Percentiles rank a stretch among this genome's conserved stretches.
Evolutionary conservation across 2,329 filamentous ascomycete genomes (phyloP).

Genomic region (Gnomoniopsis smithogilvyi): DNA sequence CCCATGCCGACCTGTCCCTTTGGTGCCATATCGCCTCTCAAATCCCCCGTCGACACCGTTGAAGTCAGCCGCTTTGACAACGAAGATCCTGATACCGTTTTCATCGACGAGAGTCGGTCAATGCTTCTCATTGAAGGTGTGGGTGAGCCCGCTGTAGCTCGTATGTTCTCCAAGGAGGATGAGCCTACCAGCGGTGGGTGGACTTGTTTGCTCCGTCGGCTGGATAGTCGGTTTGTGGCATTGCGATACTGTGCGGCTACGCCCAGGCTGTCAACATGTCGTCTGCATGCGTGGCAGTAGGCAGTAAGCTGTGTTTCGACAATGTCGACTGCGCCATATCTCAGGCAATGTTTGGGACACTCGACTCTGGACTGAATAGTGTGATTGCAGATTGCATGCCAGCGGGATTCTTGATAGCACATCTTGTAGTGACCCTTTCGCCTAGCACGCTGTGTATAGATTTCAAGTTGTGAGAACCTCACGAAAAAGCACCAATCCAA

Average conservation of each 20-base stretch:
- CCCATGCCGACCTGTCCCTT: neutral
- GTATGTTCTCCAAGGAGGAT: neutral
- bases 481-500: neutral
- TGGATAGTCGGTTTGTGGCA: neutral
- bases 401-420: conserved; percentile 15
- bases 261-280: conserved; percentile 12
- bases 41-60: neutral
- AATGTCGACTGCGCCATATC: conserved; percentile 6
- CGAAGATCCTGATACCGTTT: neutral
- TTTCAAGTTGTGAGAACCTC: neutral
- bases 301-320: conserved; percentile 15
- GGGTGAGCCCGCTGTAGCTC: neutral
- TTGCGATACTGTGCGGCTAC: neutral
- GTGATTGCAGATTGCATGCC: conserved; percentile 15
- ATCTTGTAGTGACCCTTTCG: conserved; percentile 1
- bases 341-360: conserved; percentile 10
- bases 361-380: conserved; percentile 5
- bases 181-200: neutral
- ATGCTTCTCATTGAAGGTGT: neutral
- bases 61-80: neutral
- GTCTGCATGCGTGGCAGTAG: conserved; percentile 15
- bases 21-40: neutral
- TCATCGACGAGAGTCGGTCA: neutral
- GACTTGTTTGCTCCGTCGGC: neutral
- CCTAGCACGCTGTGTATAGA: neutral